These are phyloP conservation scores for Calonectria ilicicola DNA, from an alignment of 2,329 filamentous ascomycete genomes.

Conservation along the genomic window DNA sequence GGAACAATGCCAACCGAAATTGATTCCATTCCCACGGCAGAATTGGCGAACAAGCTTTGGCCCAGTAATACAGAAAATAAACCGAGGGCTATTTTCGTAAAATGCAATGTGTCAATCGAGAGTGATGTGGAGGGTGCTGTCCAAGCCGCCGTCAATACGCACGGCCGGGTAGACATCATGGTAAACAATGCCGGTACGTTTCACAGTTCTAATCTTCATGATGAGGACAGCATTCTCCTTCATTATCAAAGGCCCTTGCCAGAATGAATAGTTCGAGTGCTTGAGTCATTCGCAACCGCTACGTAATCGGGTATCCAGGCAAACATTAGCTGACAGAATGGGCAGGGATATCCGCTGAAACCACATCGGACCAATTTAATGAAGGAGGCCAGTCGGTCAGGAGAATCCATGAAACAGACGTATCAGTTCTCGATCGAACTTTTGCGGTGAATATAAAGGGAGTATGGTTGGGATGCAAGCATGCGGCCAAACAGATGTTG, in stretches of 20 bases:
- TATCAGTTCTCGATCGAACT: not conserved
- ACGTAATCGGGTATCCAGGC: no score
- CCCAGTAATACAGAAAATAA: not conserved
- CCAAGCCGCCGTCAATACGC: not conserved
- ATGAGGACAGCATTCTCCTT: not conserved
- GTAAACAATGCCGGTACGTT: not conserved
- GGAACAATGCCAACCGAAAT: not conserved
- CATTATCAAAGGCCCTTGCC: no score
- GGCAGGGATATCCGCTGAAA: not conserved
- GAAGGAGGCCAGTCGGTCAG: not conserved
- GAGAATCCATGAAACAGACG: not conserved
- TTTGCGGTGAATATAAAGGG: not conserved
- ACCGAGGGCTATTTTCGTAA: not conserved
- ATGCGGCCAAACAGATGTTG: not conserved
- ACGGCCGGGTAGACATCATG: not conserved
- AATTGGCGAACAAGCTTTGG: not conserved
- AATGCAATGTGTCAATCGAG: not conserved
- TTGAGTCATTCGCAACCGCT: no score
- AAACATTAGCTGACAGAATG: not conserved
- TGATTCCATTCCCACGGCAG: not conserved
- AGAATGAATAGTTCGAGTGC: no score
- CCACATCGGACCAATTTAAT: not conserved
- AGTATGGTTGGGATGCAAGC: not conserved
- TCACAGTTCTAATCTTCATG: not conserved
- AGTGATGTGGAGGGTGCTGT: not conserved